Evolutionary conservation across 2,329 filamentous ascomycete species (phyloP).

Genomic region (Aureobasidium uvarum): DNA sequence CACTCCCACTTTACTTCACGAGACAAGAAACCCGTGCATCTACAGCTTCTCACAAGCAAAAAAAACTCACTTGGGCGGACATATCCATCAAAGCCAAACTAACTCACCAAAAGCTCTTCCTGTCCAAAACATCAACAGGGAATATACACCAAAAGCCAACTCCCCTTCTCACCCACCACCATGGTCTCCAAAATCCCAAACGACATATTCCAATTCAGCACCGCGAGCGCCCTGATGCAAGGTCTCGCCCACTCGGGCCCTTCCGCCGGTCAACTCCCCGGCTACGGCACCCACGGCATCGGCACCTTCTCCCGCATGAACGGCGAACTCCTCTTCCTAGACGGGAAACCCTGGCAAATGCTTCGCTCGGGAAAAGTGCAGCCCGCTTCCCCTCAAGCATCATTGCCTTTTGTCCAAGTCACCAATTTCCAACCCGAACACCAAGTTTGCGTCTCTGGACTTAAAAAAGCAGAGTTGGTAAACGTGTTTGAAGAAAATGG

Average conservation of each 20-base stretch:
- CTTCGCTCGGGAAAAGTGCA: slow-evolving; percentile 36
- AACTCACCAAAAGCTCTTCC: not conserved
- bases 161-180: slow-evolving; percentile 4
- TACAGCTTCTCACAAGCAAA: not conserved
- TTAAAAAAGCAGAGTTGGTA: slow-evolving; percentile 31
- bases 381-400: too few species aligned
- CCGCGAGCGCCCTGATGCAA: slow-evolving; percentile 40
- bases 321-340: slow-evolving; percentile 40
- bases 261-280: slow-evolving; percentile 40
- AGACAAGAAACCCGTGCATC: not conserved
- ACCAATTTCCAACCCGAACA: slow-evolving; percentile 42
- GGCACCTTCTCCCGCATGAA: slow-evolving; percentile 42
- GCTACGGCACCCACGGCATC: slow-evolving; percentile 46
- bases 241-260: slow-evolving; percentile 41
- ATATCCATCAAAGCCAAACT: not conserved
- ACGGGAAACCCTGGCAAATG: slow-evolving; percentile 39
- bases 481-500: slow-evolving; percentile 20
- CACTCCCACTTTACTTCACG: not conserved
- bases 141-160: not conserved
- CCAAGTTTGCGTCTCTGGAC: slow-evolving; percentile 30
- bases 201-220: slow-evolving; percentile 48
- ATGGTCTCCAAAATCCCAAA: slow-evolving; percentile 46
- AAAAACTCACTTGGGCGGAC: too few species aligned
- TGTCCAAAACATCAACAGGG: not conserved
- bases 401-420: slow-evolving; percentile 45